These are phyloP conservation scores for Mortierella sp. DNA, from an alignment of 371 early-diverging fungal genomes.

Conservation along the genomic window DNA sequence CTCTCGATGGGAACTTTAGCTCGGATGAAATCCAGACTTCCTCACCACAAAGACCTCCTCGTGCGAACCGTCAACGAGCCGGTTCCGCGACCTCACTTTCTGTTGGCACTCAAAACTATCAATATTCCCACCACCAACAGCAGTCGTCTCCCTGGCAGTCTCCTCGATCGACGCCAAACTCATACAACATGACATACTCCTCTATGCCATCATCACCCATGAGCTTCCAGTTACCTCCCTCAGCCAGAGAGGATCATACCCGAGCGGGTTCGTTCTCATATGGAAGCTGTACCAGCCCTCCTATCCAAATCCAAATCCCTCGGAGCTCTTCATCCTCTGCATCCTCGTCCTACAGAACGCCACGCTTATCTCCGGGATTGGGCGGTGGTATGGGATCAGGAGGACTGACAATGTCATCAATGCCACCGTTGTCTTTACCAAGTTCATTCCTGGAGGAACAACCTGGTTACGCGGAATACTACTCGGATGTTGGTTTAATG, in stretches of 20 bases:
- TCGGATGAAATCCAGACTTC: constrained; percentile 32
- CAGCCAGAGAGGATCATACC: constrained; percentile 30
- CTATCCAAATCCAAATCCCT: constrained; percentile 3
- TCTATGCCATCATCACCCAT: constrained; percentile 36
- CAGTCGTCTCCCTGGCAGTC: constrained; percentile 36
- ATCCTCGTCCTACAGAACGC: constrained; percentile 25
- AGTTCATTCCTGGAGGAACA: constrained; percentile 49
- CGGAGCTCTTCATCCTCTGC: constrained; percentile 9
- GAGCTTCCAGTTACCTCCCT: constrained; percentile 42
- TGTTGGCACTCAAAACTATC: too few species aligned
- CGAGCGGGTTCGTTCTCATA: constrained; percentile 28
- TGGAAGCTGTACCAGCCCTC: not conserved
- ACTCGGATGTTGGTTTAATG: constrained; percentile 35
- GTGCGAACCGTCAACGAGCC: constrained; percentile 18
- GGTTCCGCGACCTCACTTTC: constrained; percentile 31
- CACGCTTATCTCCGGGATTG: constrained; percentile 34
- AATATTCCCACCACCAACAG: constrained; percentile 27
- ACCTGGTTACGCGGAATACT: constrained; percentile 45
- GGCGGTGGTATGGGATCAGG: not conserved
- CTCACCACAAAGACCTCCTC: constrained; percentile 40
- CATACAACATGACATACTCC: constrained; percentile 11
- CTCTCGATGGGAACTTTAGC: constrained; percentile 13
- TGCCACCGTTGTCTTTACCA: constrained; percentile 42
- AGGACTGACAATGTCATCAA: constrained; percentile 12
- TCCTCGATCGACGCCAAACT: constrained; percentile 37